These are phyloP conservation scores for Cordyceps fumosorosea DNA, from an alignment of 2,329 filamentous ascomycete species.

Conservation along the genomic window DNA sequence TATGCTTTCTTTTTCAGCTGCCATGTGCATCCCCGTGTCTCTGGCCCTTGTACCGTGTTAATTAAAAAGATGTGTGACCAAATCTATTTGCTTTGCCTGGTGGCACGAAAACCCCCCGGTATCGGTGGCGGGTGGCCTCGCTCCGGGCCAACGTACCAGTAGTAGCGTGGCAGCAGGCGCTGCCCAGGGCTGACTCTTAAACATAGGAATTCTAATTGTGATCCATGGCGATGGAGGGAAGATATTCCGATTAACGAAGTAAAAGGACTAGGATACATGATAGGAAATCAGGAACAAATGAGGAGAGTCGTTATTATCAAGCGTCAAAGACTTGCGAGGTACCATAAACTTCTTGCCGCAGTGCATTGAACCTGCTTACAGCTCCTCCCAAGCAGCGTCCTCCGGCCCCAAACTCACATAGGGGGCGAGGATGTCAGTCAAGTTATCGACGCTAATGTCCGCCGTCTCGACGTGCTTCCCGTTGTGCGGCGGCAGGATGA, in stretches of 20 bases:
- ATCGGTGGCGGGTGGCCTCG: no score
- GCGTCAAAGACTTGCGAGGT: neutral
- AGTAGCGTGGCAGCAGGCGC: no score
- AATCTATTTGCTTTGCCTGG: neutral
- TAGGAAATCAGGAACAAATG: neutral
- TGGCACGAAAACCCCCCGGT: neutral
- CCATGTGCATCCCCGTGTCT: no score
- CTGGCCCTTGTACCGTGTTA: no score
- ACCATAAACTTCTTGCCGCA: neutral
- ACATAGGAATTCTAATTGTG: no score
- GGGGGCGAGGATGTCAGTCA: constrained; percentile 21
- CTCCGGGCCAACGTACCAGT: no score
- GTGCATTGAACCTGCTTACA: neutral
- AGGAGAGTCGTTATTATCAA: neutral
- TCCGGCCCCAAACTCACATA: neutral
- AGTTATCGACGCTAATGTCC: constrained; percentile 15
- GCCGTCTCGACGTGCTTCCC: constrained; percentile 9
- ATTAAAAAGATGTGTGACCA: neutral
- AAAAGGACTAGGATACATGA: no score
- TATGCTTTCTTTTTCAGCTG: no score
- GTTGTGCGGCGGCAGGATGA: constrained; percentile 69
- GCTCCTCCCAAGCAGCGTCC: neutral
- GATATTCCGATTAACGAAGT: no score
- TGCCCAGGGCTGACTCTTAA: no score
- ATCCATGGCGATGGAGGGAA: no score